Base-by-base conservation (phyloP, 2,329 filamentous ascomycete genomes). In the Hymenoscyphus linearis region DNA sequence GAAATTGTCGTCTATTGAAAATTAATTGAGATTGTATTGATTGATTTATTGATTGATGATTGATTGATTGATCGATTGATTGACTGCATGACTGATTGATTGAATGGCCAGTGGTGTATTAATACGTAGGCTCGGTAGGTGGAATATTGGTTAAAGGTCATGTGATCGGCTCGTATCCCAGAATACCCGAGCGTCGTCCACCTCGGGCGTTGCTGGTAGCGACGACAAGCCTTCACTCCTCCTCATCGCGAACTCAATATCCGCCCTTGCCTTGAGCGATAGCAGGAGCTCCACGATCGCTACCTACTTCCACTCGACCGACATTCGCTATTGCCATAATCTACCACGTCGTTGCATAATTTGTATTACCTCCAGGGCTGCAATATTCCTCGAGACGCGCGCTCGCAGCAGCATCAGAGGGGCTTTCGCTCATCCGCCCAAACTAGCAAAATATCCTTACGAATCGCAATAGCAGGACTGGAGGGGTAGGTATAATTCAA, bases 231-330 rank as follows among this genome's bases (percentile, higher is more conserved):
- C 36, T 40, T 26, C 22, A 35, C 58, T 36, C 47, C 58, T 25
- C 56, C 27, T 54, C 58, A 52, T 44, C 37, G 16, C 55, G 52
- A 61, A 52, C 55, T 54, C 59, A 44, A 52, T 59, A 47, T 22
- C 12, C n/a, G 22, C 40, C 18, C 57, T 35, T 52, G 27, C 31
- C 31, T 31, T 31, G 31, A 31, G 31, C 31, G 10, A 31, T 31
- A 52, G 52, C 62, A 63, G 57, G 62, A 60, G 55, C 58, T 59
- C 61, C 57, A 67, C 65, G 55, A 62, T 68, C 66, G 65, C 60
- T 62, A 57, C 65, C 60, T 62, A 57, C 65, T 64, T 35, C 62
- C 56, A 54, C 36, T 22, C 40, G 40, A 22, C 40, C 37, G 52
- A 60, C 66, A 62, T 61, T 70, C 66, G 60, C 65, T 68, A 60